These are phyloP conservation scores for Cadophora malorum DNA, from an alignment of 2,329 filamentous ascomycete genomes.

Conservation along the genomic window DNA sequence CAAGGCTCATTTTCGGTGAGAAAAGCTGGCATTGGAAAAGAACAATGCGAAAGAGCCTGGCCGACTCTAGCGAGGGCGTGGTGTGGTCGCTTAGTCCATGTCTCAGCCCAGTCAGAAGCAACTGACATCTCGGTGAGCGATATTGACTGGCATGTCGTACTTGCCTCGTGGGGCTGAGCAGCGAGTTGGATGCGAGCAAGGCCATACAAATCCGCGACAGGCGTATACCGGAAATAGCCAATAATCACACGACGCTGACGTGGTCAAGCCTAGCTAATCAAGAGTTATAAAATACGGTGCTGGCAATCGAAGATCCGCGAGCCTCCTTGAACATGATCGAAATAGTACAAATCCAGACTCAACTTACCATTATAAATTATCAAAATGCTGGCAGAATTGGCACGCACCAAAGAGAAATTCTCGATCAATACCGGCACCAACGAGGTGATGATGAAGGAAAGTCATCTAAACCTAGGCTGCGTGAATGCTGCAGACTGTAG, in stretches of 20 bases:
- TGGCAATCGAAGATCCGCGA: neutral
- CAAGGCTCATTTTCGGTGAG: too few species aligned
- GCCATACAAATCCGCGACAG: neutral
- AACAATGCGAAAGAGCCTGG: too few species aligned
- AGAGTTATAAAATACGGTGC: neutral
- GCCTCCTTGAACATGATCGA: neutral
- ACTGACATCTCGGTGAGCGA: neutral
- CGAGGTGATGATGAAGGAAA: neutral
- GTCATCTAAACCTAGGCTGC: neutral
- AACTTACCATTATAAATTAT: neutral
- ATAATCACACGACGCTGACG: neutral
- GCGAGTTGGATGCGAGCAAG: neutral
- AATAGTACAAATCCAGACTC: neutral
- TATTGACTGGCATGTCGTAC: neutral
- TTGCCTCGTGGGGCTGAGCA: neutral
- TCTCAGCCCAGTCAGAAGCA: neutral
- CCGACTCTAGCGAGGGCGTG: neutral
- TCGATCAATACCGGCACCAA: neutral
- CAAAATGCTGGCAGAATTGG: neutral
- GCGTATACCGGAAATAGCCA: neutral
- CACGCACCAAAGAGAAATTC: neutral
- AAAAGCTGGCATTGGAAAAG: too few species aligned
- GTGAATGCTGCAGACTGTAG: neutral
- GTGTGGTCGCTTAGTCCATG: neutral
- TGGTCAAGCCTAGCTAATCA: neutral